Conservation (phyloP, 805 yeast genomes). For the Saccharomyces paradoxus region DNA sequence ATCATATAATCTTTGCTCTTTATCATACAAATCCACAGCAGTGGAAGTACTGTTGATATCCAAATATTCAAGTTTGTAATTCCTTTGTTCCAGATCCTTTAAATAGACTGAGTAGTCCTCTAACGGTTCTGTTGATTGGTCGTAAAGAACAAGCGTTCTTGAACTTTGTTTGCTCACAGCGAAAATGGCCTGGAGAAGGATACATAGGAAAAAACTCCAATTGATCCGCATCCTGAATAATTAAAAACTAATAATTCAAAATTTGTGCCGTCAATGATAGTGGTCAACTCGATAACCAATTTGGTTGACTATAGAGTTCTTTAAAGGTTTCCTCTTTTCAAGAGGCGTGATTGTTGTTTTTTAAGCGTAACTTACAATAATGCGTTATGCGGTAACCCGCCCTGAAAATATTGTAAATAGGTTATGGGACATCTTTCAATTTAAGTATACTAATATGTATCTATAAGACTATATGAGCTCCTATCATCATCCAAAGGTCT, state of each 20-base stretch:
- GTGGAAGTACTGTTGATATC: slow-evolving; percentile 19
- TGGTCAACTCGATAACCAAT: not conserved
- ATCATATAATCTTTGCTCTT: slow-evolving; percentile 42
- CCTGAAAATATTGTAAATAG: not conserved
- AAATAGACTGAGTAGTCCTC: slow-evolving; percentile 24
- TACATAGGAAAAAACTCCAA: not conserved
- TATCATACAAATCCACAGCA: slow-evolving; percentile 21
- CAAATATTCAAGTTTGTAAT: slow-evolving; percentile 26
- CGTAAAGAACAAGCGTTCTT: slow-evolving; percentile 29
- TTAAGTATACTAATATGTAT: not conserved
- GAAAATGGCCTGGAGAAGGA: slow-evolving; percentile 2
- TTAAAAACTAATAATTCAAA: not conserved
- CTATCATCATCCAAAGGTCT: not conserved
- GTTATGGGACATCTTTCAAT: not conserved
- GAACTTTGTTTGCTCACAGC: slow-evolving; percentile 19
- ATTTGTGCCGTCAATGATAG: not conserved
- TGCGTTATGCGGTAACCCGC: not conserved
- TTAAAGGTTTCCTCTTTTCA: not conserved
- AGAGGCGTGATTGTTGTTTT: not conserved
- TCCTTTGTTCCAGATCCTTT: slow-evolving; percentile 27
- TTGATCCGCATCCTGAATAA: not conserved
- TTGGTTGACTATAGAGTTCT: not conserved
- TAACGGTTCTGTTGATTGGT: slow-evolving; percentile 22
- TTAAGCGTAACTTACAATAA: not conserved
- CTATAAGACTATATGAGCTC: not conserved